These are phyloP conservation scores for Penicillium turbatum DNA, from an alignment of 495 filamentous ascomycete species.

Conservation along the genomic window DNA sequence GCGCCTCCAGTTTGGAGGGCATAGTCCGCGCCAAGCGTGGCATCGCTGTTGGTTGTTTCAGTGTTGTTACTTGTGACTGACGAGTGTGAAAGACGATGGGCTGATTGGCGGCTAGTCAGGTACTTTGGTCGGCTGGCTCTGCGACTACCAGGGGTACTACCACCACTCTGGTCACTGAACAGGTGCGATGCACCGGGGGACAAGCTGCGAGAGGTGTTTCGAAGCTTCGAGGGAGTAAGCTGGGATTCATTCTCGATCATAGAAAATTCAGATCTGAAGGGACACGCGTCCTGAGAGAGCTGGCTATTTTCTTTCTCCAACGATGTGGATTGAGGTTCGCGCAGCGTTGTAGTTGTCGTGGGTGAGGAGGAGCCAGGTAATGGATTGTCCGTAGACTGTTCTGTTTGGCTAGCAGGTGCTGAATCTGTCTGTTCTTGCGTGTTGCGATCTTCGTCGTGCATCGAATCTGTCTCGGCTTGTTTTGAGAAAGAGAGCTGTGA, in stretches of 20 bases:
- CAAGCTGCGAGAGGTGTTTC: constrained; percentile 26
- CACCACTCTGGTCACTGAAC: constrained; percentile 31
- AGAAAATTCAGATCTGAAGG: constrained; percentile 20
- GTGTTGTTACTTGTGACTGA: constrained; percentile 61
- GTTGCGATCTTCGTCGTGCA: not conserved
- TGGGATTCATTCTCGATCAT: constrained; percentile 29
- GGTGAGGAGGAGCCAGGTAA: constrained; percentile 65
- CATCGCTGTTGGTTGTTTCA: constrained; percentile 61
- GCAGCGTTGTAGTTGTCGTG: constrained; percentile 57
- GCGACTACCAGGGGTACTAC: constrained; percentile 30
- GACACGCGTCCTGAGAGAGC: constrained; percentile 26
- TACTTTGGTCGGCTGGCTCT: constrained; percentile 61
- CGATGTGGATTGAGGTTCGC: constrained; percentile 31
- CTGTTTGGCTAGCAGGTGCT: not conserved
- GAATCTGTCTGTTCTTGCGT: not conserved
- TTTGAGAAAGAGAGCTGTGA: constrained; percentile 29
- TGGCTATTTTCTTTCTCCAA: constrained; percentile 24
- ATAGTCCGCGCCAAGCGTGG: constrained; percentile 75
- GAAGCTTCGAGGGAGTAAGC: constrained; percentile 29
- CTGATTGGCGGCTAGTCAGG: constrained; percentile 66
- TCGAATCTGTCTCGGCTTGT: constrained; percentile 24
- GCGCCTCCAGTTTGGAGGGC: constrained; percentile 82
- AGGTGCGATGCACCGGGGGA: constrained; percentile 35
- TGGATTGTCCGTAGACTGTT: constrained; percentile 39
- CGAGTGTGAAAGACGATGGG: constrained; percentile 73